Evolutionary conservation across 2,329 filamentous ascomycete genomes (phyloP), one percentile per base, ranked within the genome.

Genomic region (Pseudogymnoascus sp.): DNA sequence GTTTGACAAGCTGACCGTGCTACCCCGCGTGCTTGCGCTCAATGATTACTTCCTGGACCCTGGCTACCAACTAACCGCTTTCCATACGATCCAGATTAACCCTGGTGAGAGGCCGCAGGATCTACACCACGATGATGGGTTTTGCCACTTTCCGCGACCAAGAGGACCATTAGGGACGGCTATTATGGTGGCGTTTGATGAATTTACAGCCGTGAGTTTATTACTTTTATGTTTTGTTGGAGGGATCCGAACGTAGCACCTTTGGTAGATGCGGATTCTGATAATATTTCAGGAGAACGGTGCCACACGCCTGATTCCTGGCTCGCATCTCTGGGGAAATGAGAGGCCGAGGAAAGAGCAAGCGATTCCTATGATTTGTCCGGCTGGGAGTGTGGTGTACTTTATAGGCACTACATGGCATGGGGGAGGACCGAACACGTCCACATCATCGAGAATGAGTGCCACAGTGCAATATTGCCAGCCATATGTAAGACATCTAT

Each of bases 1-100:
- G 2, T 76, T 76, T 62, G 74, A 76, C 63, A 72, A 72, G 61
- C 76, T 75, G 61, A 66, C 69, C 4, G 71, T 75, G 8, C 67
- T 76, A 13, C 72, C 73, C 8, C 71, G 72, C 15, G 72, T 76
- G 2, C 63, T 74, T 60, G 72, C 73, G 13, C 63, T 76, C 60
- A 75, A 75, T 60, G 73, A 76, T 60, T 76, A 73, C 62, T 76
- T 76, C 61, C 64, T 76, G 57, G 72, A 74, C 61, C 67, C 67
- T 5, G 71, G 74, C 24, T 75, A 74, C 62, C 64, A 73, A 13
- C 59, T 76, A 33, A 72, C 68, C 4, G 73, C 73, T 47, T 71
- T 71, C 39, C 74, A 75, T 64, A 74, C 73, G 5, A 75, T 76
- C 40, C 67, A 69, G 59, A 75, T 76, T 64, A 71, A 71, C 50